Conservation (phyloP, 371 early-diverging fungal species). For the Gilbertella persicaria region DNA sequence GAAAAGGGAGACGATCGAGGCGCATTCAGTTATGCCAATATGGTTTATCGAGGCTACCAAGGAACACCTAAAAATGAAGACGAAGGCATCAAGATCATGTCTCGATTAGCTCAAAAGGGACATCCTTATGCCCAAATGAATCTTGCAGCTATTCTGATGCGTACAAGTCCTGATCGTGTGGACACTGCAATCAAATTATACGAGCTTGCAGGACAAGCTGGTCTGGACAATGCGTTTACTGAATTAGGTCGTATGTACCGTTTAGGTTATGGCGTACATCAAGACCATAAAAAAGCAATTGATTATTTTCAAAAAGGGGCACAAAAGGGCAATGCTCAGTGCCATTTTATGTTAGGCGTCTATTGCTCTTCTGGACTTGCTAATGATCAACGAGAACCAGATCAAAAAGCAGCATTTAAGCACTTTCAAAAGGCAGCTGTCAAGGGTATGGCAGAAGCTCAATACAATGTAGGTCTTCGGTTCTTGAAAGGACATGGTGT, state of each 20-base stretch:
- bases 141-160: slow-evolving; percentile 48
- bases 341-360: slow-evolving; percentile 52
- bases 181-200: slow-evolving; percentile 43
- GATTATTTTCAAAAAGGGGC: slow-evolving; percentile 46
- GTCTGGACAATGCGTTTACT: slow-evolving; percentile 36
- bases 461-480: slow-evolving; percentile 47
- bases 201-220: slow-evolving; percentile 41
- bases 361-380: slow-evolving; percentile 38
- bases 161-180: slow-evolving; percentile 35
- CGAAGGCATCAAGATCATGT: slow-evolving; percentile 34
- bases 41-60: slow-evolving; percentile 42
- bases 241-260: slow-evolving; percentile 54
- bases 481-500: slow-evolving; percentile 48
- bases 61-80: slow-evolving; percentile 41
- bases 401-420: slow-evolving; percentile 48
- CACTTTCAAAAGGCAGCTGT: slow-evolving; percentile 52
- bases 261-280: slow-evolving; percentile 47
- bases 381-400: slow-evolving; percentile 25
- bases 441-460: slow-evolving; percentile 51
- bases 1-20: slow-evolving; percentile 47
- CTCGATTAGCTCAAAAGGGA: slow-evolving; percentile 46
- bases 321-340: slow-evolving; percentile 36
- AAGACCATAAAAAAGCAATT: slow-evolving; percentile 46
- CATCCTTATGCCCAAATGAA: slow-evolving; percentile 55
- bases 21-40: slow-evolving; percentile 51